Evolutionary conservation across 1,284 basidiomycete species (phyloP).

Genomic region (Pholiota adiposa): DNA sequence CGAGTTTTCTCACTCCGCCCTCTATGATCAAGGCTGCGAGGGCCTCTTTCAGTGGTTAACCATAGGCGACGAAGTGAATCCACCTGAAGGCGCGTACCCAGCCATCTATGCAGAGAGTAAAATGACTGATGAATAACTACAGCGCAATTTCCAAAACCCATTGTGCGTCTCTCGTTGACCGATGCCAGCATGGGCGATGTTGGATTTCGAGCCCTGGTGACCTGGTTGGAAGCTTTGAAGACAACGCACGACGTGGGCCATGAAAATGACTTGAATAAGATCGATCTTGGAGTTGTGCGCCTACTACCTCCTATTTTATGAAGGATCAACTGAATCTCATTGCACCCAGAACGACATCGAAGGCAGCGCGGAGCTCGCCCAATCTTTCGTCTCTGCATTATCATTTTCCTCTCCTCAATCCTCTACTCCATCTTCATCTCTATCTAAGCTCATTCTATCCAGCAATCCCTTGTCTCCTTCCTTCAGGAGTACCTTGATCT

Average conservation of each 20-base stretch:
- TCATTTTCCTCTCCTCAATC: not conserved
- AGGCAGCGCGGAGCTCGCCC: slow-evolving; percentile 17
- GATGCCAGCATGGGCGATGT: slow-evolving; percentile 17
- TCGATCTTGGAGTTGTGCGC: slow-evolving; percentile 14
- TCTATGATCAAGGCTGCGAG: slow-evolving; percentile 7
- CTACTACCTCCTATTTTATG: not conserved
- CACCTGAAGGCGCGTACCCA: not conserved
- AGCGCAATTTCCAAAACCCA: slow-evolving; percentile 1
- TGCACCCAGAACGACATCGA: slow-evolving; percentile 17
- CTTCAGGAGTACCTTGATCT: slow-evolving; percentile 19
- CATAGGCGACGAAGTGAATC: slow-evolving; percentile 1
- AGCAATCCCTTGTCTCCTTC: slow-evolving; percentile 19
- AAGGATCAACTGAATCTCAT: not conserved
- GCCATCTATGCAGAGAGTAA: not conserved
- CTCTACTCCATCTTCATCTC: not conserved
- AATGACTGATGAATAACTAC: not conserved
- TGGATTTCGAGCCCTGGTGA: slow-evolving; percentile 14
- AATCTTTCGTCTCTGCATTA: slow-evolving; percentile 13
- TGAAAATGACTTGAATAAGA: not conserved
- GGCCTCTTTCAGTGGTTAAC: slow-evolving; percentile 10
- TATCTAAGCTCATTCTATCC: slow-evolving; percentile 15
- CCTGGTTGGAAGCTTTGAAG: slow-evolving; percentile 17
- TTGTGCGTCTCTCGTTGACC: slow-evolving; percentile 10
- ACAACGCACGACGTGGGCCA: not conserved
- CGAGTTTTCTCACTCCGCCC: not conserved